Evolutionary conservation across 768 basidiomycete genomes (phyloP).

Genomic region (Cystobasidium ongulense): DNA sequence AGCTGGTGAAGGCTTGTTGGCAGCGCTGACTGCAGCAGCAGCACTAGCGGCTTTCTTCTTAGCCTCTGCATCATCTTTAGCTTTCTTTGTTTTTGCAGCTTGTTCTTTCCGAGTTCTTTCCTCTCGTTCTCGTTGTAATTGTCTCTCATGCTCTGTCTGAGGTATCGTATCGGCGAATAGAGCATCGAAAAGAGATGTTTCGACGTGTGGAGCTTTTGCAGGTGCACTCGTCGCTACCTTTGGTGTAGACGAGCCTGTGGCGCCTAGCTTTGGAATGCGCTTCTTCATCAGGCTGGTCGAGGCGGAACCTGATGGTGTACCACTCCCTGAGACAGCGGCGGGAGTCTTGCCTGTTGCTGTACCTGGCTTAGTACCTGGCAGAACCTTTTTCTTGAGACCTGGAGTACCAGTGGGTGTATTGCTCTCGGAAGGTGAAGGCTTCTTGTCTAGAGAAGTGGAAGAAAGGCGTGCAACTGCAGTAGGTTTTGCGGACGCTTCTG

Average conservation of each 20-base stretch:
- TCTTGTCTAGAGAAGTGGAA: neutral
- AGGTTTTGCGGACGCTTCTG: neutral
- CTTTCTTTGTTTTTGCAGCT: slow-evolving; percentile 6
- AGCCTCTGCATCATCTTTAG: neutral
- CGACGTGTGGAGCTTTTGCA: neutral
- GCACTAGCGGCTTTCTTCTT: neutral
- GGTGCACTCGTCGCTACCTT: neutral
- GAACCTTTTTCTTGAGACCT: neutral
- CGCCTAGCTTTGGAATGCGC: neutral
- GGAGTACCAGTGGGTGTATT: neutral
- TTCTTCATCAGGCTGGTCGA: neutral
- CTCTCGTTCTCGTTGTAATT: slow-evolving; percentile 15
- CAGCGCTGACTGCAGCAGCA: neutral
- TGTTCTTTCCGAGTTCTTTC: neutral
- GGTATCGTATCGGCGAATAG: slow-evolving; percentile 15
- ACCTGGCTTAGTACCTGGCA: neutral
- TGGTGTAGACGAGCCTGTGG: neutral
- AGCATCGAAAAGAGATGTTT: slow-evolving; percentile 19
- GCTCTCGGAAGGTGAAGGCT: neutral
- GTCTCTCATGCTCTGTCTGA: slow-evolving; percentile 25
- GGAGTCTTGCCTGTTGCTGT: neutral
- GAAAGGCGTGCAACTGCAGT: neutral
- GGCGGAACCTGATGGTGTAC: neutral
- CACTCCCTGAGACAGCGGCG: neutral
- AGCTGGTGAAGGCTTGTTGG: neutral